These are phyloP conservation scores for Beauveria rudraprayagi DNA, from an alignment of 2,329 filamentous ascomycete genomes.

Conservation along the genomic window DNA sequence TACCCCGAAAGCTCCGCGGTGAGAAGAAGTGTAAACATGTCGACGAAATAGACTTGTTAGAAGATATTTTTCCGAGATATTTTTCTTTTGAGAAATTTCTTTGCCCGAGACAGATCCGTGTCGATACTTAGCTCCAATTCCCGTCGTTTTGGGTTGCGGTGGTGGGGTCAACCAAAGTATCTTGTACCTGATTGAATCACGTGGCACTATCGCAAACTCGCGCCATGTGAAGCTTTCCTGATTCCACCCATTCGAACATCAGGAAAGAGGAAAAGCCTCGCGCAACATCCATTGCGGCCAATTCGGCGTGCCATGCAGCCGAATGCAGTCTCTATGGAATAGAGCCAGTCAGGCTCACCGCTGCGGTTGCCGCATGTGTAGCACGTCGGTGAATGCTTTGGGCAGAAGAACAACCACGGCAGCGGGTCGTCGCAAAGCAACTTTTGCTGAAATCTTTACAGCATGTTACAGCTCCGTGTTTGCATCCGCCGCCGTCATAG, in stretches of 20 bases:
- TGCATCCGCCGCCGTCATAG: constrained; percentile 54
- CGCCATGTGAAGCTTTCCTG: constrained; percentile 8
- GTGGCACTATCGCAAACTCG: neutral
- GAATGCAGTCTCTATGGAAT: constrained; percentile 64
- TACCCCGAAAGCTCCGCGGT: constrained; percentile 65
- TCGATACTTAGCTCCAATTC: neutral
- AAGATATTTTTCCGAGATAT: neutral
- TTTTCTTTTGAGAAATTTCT: neutral
- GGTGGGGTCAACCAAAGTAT: constrained; percentile 5
- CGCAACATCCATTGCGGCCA: neutral
- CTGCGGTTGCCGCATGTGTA: constrained; percentile 56
- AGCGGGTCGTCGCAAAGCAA: constrained; percentile 40
- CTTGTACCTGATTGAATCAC: neutral
- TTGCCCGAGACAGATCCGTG: neutral
- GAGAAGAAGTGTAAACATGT: constrained; percentile 58
- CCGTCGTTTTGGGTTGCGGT: neutral
- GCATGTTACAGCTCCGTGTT: constrained; percentile 61
- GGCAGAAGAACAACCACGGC: constrained; percentile 43
- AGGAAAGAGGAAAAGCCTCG: neutral
- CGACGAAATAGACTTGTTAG: constrained; percentile 12
- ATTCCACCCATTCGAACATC: neutral
- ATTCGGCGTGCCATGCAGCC: constrained; percentile 23
- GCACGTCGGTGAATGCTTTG: constrained; percentile 39
- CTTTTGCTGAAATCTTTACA: constrained; percentile 50
- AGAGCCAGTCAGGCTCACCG: constrained; percentile 55